Conservation (phyloP, 306 rosid species). For the Ceratonia siliqua region DNA sequence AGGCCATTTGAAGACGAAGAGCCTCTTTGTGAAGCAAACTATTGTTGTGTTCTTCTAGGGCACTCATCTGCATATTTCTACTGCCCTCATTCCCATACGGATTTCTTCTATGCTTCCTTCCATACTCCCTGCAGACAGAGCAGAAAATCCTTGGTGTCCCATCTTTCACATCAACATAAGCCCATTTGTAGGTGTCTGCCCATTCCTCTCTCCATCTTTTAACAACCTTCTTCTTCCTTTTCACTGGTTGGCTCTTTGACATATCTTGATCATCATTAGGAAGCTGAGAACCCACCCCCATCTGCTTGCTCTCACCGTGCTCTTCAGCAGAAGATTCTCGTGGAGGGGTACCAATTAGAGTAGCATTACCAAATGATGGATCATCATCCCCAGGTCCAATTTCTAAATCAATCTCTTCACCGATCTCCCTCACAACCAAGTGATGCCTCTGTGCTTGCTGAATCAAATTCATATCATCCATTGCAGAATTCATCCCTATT, state of each 20-base stretch:
- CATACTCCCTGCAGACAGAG: conserved; percentile 95
- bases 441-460: conserved; percentile 97
- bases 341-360: conserved; percentile 68
- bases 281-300: conserved; percentile 82
- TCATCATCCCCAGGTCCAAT: conserved; percentile 97
- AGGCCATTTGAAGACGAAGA: conserved; percentile 94
- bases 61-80: conserved; percentile 99
- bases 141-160: conserved; percentile 98
- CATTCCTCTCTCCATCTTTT: conserved; percentile 99
- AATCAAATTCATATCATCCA: conserved; percentile 94
- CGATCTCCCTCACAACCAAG: conserved; percentile 87
- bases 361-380: conserved; percentile 75
- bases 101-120: conserved; percentile 94
- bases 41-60: conserved; percentile 93
- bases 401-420: conserved; percentile 97
- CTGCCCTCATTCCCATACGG: conserved; percentile 99
- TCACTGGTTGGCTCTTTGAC: conserved; percentile 62
- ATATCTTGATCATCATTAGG: conserved; percentile 78
- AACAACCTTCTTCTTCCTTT: conserved; percentile 96
- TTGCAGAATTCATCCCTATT: conserved; percentile 81
- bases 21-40: conserved; percentile 99
- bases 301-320: conserved; percentile 75
- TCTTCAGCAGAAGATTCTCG: conserved; percentile 87
- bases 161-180: conserved; percentile 89
- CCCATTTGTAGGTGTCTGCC: conserved; percentile 99